A percentile compares a stretch with the other conserved stretches of the same genome.
These are phyloP conservation scores for Saussurea involucrata DNA, from an alignment of 129 eudicot species.

Conservation along the genomic window DNA sequence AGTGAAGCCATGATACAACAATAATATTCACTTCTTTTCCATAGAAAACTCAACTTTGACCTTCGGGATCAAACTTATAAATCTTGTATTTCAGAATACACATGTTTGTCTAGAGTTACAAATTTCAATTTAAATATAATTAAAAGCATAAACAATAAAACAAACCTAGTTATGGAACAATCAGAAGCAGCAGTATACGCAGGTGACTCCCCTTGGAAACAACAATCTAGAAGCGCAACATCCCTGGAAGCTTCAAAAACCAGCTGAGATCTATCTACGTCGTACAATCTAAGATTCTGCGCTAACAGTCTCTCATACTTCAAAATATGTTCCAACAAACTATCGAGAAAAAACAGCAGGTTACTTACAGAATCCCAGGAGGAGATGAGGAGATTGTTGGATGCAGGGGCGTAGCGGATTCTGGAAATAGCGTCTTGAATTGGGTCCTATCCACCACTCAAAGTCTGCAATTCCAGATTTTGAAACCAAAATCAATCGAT, in stretches of 20 bases:
- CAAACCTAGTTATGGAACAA: slow-evolving; percentile 62
- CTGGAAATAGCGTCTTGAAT: slow-evolving; percentile 68
- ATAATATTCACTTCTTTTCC: slow-evolving; percentile 4
- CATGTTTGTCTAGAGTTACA: background rate
- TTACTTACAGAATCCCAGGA: slow-evolving; percentile 86
- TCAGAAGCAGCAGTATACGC: slow-evolving; percentile 59
- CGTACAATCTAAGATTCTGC: slow-evolving; percentile 66
- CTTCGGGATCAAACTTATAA: background rate
- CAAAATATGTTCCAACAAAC: background rate
- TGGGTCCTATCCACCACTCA: no score
- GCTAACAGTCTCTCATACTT: background rate
- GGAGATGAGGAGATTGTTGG: slow-evolving; percentile 82
- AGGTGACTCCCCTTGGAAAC: slow-evolving; percentile 59
- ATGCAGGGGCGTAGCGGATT: slow-evolving; percentile 60
- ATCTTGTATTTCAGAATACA: slow-evolving; percentile 1
- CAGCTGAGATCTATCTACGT: slow-evolving; percentile 52
- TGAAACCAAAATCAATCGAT: no score
- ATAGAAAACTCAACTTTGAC: slow-evolving; percentile 5
- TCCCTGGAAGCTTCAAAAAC: slow-evolving; percentile 48
- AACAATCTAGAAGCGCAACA: slow-evolving; percentile 74
- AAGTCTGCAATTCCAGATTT: no score
- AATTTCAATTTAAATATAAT: background rate
- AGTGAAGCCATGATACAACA: background rate
- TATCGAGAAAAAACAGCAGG: background rate
- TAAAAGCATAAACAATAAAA: background rate